Base-by-base conservation (phyloP, 2,329 filamentous ascomycete genomes). In the Pseudocercospora crystallina region DNA sequence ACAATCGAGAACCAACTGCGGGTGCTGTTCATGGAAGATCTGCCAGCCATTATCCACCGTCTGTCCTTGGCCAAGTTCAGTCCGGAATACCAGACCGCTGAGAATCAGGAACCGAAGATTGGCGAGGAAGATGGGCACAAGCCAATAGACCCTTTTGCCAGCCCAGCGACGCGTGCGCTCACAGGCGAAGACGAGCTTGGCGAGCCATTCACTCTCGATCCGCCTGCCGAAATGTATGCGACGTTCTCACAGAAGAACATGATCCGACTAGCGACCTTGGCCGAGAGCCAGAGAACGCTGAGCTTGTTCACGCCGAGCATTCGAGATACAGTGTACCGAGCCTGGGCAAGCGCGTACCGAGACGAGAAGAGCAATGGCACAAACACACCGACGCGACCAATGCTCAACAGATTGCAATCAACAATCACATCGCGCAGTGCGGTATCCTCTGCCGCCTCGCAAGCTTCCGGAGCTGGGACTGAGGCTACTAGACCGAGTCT, bases 211-310 rank as follows among this genome's bases (percentile, higher is more conserved):
- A 86, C 87, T 0, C 76, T 96, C 8, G 89, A 96, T 58, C 84
- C 86, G 13, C 84, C 86, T 3, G 80, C 86, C 5, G 91, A 96
- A 66, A 83, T 87, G 14, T 90, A 95, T 68, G 90, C 90, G 0
- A 80, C 95, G 5, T 97, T 99, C 69, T 97, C 92, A 0, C 90
- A 96, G 66, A 96, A 95, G 79, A 97, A 96, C 63, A 76, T 97
- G 33, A 73, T 95, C 17, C 86, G 89, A 43, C 77, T 99, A 10
- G 89, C 87, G 17, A 83, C 89, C 0, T 76, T 99, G 50, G 90
- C 84, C 3, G 87, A 95, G 64, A 95, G 90, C 2, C 90, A 97
- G 63, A 84, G 89, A 41, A 97, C 94, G 0, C 74, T 97, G 31
- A 95, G 91, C 4, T 76, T 97, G 0, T 95, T 95, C 67, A 96